Evolutionary conservation across 768 basidiomycete species (phyloP).

Genomic region (Leccinum incarnatum): DNA sequence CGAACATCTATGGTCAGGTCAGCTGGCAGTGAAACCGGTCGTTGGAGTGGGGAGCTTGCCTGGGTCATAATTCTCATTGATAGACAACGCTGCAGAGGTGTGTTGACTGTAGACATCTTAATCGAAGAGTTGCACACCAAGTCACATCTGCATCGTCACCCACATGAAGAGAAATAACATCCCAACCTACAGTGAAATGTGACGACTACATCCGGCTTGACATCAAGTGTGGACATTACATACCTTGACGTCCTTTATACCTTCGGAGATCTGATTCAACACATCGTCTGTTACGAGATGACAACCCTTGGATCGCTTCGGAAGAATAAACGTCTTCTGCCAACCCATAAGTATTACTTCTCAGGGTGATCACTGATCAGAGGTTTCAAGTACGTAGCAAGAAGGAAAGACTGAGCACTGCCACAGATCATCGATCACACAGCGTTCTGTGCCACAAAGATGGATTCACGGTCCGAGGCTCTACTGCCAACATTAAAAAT

Average conservation of each 20-base stretch:
- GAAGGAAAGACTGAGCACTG: not conserved
- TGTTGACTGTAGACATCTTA: slow-evolving; percentile 54
- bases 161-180: slow-evolving; percentile 90
- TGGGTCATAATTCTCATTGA: slow-evolving; percentile 89
- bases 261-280: slow-evolving; percentile 59
- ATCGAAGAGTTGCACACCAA: slow-evolving; percentile 2
- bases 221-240: slow-evolving; percentile 3
- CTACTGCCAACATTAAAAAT: not conserved
- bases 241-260: slow-evolving; percentile 66
- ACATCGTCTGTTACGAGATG: slow-evolving; percentile 85
- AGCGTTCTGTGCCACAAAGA: not conserved
- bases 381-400: not conserved
- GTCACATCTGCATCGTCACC: slow-evolving; percentile 22
- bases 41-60: slow-evolving; percentile 41
- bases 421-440: not conserved
- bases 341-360: slow-evolving; percentile 61
- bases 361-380: not conserved
- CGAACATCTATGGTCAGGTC: slow-evolving; percentile 38
- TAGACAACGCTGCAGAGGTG: slow-evolving; percentile 72
- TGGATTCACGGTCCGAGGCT: not conserved
- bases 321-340: slow-evolving; percentile 80
- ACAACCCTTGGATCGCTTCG: slow-evolving; percentile 58
- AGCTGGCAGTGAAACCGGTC: not conserved
- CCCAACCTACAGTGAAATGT: slow-evolving; percentile 52
- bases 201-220: not conserved